Evolutionary conservation across 495 filamentous ascomycete species (phyloP), one percentile per base, ranked within the genome.

Genomic region (Filosporella fistucella): DNA sequence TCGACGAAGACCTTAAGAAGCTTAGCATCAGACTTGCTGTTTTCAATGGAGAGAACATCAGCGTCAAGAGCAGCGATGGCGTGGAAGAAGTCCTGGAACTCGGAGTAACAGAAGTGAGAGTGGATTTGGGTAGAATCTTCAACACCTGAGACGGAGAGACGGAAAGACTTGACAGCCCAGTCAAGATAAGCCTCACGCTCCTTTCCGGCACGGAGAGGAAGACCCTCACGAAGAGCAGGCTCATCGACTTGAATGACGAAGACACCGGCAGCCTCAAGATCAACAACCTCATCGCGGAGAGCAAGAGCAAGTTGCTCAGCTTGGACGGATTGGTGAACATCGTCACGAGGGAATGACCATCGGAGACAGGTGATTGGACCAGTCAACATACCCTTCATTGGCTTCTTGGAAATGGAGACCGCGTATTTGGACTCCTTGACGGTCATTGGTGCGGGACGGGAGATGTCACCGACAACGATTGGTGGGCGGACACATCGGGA

Each of bases 21-120:
- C 84, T 98, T 98, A 60, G 94, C 90, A 69, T 98, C 93, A 52
- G 88, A 94, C 86, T 97, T 97, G 82, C 85, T 91, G 87, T 97
- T 97, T 84, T 98, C 93, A 62, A 98, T 98, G 63, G 84, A 90
- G 57, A 98, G 83, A 46, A 98, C 93, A 76, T 98, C 93, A 57
- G 93, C 90, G 66, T 98, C 93, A 48, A 98, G 80, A 33, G 94
- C 94, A 52, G 94, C 89, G 57, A 98, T 98, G 70, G 93, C 91
- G 68, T 97, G 88, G 87, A 98, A 98, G 81, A 98, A 98, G 78
- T 98, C 93, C 74, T 98, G 93, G 87, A 98, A 98, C 77, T 98
- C 93, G 36, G 90, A 96, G 84, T 98, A 98, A 71, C 93, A 98
- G 89, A 98, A 98, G 77, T 98, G 93, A 42, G 89, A 96, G 82